Evolutionary conservation across 106 monocot species (phyloP), one percentile per base, ranked within the genome.

Genomic region (Agapanthus africanus): DNA sequence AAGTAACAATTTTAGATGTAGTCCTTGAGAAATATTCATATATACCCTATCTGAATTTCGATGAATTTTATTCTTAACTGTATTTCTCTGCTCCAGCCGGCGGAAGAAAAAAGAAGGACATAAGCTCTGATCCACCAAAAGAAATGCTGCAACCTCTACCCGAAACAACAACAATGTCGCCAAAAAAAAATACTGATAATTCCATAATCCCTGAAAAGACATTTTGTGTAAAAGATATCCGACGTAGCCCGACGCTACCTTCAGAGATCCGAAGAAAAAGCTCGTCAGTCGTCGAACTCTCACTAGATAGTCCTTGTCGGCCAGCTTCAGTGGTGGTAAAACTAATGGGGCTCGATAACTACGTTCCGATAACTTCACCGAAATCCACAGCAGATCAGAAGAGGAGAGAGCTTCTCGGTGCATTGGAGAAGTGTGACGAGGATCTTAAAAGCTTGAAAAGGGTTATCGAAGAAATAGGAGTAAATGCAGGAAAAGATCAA

Each of bases 341-440:
- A 33, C 72, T 78, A 7, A 78, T 78, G 78, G 78, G 78, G 1
- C 66, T 78, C 28, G 59, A 73, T 2, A 71, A 77, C n/a, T n/a
- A n/a, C 4, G 16, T 14, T 14, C 51, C 51, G 6, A 5, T 35
- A 14, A 4, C 23, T 33, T 8, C 64, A 15, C 42, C 41, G 25
- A 25, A 35, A 1, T 27, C 39, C 27, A 61, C 85, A 22, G 76
- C 83, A 18, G 71, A 76, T 19, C 84, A 91, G 76, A 93, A 93
- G 69, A 71, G 93, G 70, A 67, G 93, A 78, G 78, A 79, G 78
- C 76, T 93, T 19, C 78, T 93, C 5, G 81, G 83, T 8, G 93
- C 88, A 14, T 78, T 93, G 71, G 93, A 93, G 77, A 80, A 77
- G 72, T 93, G 93, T 71, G 88, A 88, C 52, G 85, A 83, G 76